A percentile compares a stretch with the other conserved stretches of the same genome.
Evolutionary conservation across 1,284 basidiomycete genomes (phyloP).

Genomic region (Volvariella surrecta): DNA sequence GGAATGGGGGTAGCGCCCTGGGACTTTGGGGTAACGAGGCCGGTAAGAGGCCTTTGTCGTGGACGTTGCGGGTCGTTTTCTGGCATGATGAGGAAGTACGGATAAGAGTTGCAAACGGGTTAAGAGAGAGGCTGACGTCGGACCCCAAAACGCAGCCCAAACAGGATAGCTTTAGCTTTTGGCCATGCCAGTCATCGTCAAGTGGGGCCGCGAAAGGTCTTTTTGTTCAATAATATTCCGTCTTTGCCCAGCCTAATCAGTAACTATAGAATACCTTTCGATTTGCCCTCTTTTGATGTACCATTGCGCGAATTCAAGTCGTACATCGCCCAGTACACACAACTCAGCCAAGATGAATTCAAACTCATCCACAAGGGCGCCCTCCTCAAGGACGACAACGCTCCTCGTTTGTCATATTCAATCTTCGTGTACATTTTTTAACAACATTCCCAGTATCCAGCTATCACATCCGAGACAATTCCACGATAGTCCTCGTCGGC

Average conservation of each 20-base stretch:
- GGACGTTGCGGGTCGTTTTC: constrained; percentile 11
- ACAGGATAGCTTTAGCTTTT: constrained; percentile 6
- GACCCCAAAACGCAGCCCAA: constrained; percentile 3
- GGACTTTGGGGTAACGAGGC: constrained; percentile 29
- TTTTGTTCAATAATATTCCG: constrained; percentile 11
- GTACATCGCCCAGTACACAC: constrained; percentile 55
- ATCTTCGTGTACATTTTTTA: constrained; percentile 5
- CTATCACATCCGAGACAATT: constrained; percentile 51
- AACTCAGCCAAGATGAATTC: constrained; percentile 53
- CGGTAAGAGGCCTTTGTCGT: constrained; percentile 24
- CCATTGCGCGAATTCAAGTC: constrained; percentile 45
- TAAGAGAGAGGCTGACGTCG: constrained; percentile 1
- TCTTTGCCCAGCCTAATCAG: constrained; percentile 3
- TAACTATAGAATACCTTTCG: constrained; percentile 39
- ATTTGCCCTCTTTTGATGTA: constrained; percentile 46
- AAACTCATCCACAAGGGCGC: constrained; percentile 75
- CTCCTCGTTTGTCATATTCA: constrained; percentile 40
- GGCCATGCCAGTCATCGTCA: constrained; percentile 45
- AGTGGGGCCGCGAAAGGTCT: constrained; percentile 55
- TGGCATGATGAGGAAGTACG: not conserved
- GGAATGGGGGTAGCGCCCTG: constrained; percentile 66
- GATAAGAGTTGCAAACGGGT: not conserved
- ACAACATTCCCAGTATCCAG: constrained; percentile 40
- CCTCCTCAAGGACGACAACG: constrained; percentile 70
- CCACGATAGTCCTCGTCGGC: constrained; percentile 55